Conservation (phyloP, 2,329 filamentous ascomycete genomes). For the Ceratocystis alfenasii region DNA sequence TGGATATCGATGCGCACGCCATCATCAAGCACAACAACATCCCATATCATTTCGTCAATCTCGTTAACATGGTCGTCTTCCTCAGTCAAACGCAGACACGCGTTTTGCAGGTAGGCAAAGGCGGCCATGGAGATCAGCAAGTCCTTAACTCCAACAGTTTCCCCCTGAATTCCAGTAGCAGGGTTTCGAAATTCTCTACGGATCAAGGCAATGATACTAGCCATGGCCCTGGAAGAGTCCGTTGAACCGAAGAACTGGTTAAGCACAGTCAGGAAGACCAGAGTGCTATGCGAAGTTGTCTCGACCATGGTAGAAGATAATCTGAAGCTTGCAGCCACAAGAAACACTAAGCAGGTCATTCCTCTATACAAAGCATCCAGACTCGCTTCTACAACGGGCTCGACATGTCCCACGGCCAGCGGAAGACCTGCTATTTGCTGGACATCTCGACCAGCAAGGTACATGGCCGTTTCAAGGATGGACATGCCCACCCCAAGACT, state of each 20-base stretch:
- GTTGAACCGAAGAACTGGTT: slow-evolving; percentile 56
- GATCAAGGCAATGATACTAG: slow-evolving; percentile 53
- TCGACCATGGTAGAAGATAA: slow-evolving; percentile 44
- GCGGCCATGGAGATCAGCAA: slow-evolving; percentile 49
- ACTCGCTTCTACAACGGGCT: slow-evolving; percentile 45
- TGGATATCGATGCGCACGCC: slow-evolving; percentile 45
- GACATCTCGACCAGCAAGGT: slow-evolving; percentile 41
- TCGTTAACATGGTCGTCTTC: slow-evolving; percentile 38
- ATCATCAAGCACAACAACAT: slow-evolving; percentile 51
- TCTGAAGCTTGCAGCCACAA: slow-evolving; percentile 49
- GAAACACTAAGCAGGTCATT: slow-evolving; percentile 48
- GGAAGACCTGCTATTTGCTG: slow-evolving; percentile 17
- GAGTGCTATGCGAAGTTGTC: slow-evolving; percentile 44
- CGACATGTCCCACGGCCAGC: slow-evolving; percentile 37
- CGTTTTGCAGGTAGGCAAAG: slow-evolving; percentile 49
- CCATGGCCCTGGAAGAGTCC: slow-evolving; percentile 56
- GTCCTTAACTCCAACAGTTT: slow-evolving; percentile 49
- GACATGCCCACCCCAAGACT: slow-evolving; percentile 45
- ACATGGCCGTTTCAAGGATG: slow-evolving; percentile 43
- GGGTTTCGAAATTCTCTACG: slow-evolving; percentile 53
- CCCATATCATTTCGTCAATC: slow-evolving; percentile 51
- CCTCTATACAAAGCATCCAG: slow-evolving; percentile 45
- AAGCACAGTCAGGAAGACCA: slow-evolving; percentile 45
- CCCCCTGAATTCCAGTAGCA: slow-evolving; percentile 45
- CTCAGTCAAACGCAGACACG: slow-evolving; percentile 41